Conservation (phyloP, 1,284 basidiomycete genomes). For the Caloboletus inedulis region DNA sequence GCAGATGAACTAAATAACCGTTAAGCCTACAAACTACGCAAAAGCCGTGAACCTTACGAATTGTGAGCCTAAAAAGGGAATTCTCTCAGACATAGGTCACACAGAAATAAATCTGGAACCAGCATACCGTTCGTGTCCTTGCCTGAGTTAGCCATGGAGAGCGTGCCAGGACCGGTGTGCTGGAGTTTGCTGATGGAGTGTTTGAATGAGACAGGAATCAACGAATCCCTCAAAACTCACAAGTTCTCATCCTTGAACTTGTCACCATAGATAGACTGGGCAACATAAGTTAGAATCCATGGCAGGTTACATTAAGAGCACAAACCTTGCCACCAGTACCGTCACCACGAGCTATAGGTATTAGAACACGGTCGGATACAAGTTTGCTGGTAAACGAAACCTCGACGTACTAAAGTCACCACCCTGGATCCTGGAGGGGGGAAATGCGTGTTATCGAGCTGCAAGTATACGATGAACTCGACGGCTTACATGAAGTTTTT, state of each 20-base stretch:
- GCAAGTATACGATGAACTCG: neutral
- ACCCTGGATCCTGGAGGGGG: conserved; percentile 72
- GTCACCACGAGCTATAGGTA: conserved; percentile 72
- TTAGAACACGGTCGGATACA: neutral
- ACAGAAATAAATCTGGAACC: neutral
- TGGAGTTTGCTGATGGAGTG: conserved; percentile 69
- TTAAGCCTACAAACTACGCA: neutral
- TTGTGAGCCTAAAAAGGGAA: conserved; percentile 62
- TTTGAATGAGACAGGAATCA: neutral
- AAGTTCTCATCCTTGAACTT: conserved; percentile 98
- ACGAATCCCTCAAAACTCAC: conserved; percentile 41
- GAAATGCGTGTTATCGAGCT: conserved; percentile 2
- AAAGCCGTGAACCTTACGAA: conserved; percentile 50
- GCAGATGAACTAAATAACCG: conserved; percentile 66
- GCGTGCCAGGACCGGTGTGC: conserved; percentile 80
- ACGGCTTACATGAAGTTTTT: conserved; percentile 87
- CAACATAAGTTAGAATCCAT: neutral
- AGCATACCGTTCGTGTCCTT: conserved; percentile 77
- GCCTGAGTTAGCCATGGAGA: conserved; percentile 94
- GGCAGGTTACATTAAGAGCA: neutral
- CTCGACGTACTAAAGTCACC: conserved; percentile 78
- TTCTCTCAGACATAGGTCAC: conserved; percentile 2
- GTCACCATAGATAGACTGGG: conserved; percentile 85
- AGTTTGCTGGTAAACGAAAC: neutral
- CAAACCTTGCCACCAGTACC: conserved; percentile 88